Percentiles rank a stretch among this genome's conserved stretches.
These are phyloP conservation scores for Fimicolochytrium jonesii DNA, from an alignment of 192 early-diverging fungal genomes.

Conservation along the genomic window DNA sequence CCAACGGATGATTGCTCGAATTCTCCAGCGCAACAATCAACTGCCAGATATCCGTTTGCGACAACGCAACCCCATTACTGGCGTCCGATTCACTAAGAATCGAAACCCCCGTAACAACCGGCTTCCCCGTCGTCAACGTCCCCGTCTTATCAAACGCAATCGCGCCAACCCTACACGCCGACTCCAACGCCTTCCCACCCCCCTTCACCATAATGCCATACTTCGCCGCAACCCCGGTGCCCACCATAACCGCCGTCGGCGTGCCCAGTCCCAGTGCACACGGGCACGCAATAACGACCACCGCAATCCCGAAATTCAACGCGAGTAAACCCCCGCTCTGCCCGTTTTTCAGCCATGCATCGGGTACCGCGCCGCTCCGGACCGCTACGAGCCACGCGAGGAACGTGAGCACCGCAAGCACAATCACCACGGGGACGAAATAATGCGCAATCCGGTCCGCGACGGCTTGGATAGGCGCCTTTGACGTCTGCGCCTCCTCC, in stretches of 20 bases:
- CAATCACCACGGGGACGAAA: constrained; percentile 87
- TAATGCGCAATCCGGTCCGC: constrained; percentile 81
- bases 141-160: constrained; percentile 86
- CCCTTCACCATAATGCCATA: constrained; percentile 87
- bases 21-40: constrained; percentile 29
- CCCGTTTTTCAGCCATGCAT: neutral
- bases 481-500: constrained; percentile 87
- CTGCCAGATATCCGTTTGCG: constrained; percentile 26
- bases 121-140: constrained; percentile 70
- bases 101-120: constrained; percentile 35
- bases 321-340: constrained; percentile 10
- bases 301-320: constrained; percentile 62
- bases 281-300: constrained; percentile 95
- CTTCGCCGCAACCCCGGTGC: constrained; percentile 93
- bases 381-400: constrained; percentile 65
- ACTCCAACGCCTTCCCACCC: constrained; percentile 71
- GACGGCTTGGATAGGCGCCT: constrained; percentile 92
- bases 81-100: too few relatives aligned
- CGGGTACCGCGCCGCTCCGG: constrained; percentile 17
- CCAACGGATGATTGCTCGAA: constrained; percentile 68
- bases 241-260: constrained; percentile 98
- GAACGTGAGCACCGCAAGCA: constrained; percentile 66
- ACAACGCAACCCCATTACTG: too few relatives aligned
- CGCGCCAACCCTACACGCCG: constrained; percentile 50
- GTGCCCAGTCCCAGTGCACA: constrained; percentile 94